These are phyloP conservation scores for Mortierella antarctica DNA, from an alignment of 192 early-diverging fungal species.

Conservation along the genomic window DNA sequence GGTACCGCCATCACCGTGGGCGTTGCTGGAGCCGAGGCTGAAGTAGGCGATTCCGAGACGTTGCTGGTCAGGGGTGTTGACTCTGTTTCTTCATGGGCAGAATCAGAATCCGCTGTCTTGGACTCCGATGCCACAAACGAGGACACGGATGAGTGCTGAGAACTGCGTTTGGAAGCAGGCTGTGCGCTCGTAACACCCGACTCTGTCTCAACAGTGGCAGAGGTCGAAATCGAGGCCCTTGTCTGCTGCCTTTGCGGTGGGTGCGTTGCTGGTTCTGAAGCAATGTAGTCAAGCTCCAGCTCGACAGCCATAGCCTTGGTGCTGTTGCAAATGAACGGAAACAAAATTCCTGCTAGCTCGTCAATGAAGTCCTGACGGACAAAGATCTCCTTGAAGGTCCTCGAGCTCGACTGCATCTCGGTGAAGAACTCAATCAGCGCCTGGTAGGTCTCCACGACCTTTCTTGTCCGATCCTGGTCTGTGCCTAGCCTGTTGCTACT, in stretches of 20 bases:
- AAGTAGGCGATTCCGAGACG: slow-evolving; percentile 26
- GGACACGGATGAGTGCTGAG: slow-evolving; percentile 20
- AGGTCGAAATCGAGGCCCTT: slow-evolving; percentile 6
- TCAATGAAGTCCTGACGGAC: slow-evolving; percentile 62
- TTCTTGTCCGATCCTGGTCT: slow-evolving; percentile 33
- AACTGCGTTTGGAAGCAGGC: slow-evolving; percentile 12
- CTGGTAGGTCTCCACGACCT: slow-evolving; percentile 55
- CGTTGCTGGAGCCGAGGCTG: neutral
- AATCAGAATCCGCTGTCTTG: slow-evolving; percentile 24
- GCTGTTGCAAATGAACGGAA: slow-evolving; percentile 61
- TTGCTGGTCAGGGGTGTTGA: slow-evolving; percentile 21
- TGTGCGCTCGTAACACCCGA: neutral
- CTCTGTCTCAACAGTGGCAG: slow-evolving; percentile 8
- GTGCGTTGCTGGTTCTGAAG: slow-evolving; percentile 30
- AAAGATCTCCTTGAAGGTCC: slow-evolving; percentile 64
- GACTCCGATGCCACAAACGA: slow-evolving; percentile 17
- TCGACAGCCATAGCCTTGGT: slow-evolving; percentile 55
- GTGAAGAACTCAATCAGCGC: slow-evolving; percentile 59
- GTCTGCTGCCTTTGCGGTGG: neutral
- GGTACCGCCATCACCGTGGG: neutral
- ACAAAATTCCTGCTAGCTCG: slow-evolving; percentile 62
- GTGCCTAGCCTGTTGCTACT: slow-evolving; percentile 6
- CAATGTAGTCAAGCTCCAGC: slow-evolving; percentile 59
- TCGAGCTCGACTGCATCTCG: slow-evolving; percentile 59
- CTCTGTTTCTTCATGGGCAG: slow-evolving; percentile 11